A percentile compares a stretch with the other conserved stretches of the same genome.
Evolutionary conservation across 192 early-diverging fungal species (phyloP).

Genomic region (Umbelopsis vinacea): DNA sequence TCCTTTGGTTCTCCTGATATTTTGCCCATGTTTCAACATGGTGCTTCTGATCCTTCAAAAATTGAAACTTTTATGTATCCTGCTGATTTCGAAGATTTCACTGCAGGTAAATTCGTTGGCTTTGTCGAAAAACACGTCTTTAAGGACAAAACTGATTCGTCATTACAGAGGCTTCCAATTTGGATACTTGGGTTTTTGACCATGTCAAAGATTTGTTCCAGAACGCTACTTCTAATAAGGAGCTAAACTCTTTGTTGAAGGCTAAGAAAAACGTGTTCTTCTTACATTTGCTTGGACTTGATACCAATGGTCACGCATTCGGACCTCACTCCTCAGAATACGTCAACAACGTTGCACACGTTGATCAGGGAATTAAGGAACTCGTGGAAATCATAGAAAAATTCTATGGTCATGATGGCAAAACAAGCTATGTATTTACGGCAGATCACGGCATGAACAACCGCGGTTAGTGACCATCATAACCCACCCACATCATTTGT

Average conservation of each 20-base stretch:
- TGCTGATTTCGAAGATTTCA: constrained; percentile 87
- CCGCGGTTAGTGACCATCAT: constrained; percentile 56
- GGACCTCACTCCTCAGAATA: constrained; percentile 88
- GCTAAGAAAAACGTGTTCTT: constrained; percentile 88
- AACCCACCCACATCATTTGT: too few species aligned
- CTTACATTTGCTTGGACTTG: constrained; percentile 92
- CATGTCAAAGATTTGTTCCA: constrained; percentile 75
- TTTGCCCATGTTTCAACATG: constrained; percentile 94
- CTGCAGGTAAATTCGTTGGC: constrained; percentile 51
- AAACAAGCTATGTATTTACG: constrained; percentile 91
- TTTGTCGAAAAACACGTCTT: too few species aligned
- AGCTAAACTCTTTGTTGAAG: constrained; percentile 63
- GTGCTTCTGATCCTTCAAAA: constrained; percentile 76
- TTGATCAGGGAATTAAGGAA: constrained; percentile 76
- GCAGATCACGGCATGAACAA: constrained; percentile 98
- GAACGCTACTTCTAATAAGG: constrained; percentile 44
- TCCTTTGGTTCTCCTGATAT: constrained; percentile 98
- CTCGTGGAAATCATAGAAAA: constrained; percentile 71
- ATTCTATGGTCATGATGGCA: constrained; percentile 80
- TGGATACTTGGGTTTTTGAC: constrained; percentile 95
- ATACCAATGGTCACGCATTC: constrained; percentile 92
- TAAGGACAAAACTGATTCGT: not conserved
- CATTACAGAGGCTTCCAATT: constrained; percentile 71
- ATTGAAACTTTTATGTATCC: constrained; percentile 94
- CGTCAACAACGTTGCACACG: constrained; percentile 80